Conservation (phyloP, 805 yeast genomes). For the Huiozyma sinensis region DNA sequence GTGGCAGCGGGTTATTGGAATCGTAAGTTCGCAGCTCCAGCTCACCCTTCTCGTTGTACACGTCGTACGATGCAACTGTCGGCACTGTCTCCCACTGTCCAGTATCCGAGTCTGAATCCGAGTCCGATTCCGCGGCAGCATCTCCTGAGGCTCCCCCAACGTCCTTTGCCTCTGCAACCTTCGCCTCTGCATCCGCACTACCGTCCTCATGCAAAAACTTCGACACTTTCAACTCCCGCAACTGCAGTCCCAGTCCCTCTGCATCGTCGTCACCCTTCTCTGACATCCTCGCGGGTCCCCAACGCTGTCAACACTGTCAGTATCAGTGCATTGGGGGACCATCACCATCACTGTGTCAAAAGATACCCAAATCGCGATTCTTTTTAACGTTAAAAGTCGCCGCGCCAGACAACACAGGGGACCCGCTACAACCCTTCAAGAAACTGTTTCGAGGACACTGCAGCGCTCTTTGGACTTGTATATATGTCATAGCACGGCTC, state of each 20-base stretch:
- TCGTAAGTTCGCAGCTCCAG: constrained; percentile 33
- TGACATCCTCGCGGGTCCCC: too few species aligned
- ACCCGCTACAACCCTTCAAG: too few species aligned
- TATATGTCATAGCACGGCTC: too few species aligned
- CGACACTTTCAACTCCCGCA: constrained; percentile 20
- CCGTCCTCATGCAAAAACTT: constrained; percentile 2
- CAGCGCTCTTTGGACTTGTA: too few species aligned
- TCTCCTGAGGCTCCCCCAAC: background rate
- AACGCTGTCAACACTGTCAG: too few species aligned
- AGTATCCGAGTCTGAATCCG: constrained; percentile 22
- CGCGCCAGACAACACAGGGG: too few species aligned
- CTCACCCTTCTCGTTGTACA: constrained; percentile 74
- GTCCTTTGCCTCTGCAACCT: background rate
- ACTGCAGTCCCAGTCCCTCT: constrained; percentile 19
- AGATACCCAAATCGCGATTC: too few species aligned
- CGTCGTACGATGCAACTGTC: constrained; percentile 62
- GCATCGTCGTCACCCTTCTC: constrained; percentile 4
- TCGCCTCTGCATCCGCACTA: background rate
- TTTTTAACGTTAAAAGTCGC: too few species aligned
- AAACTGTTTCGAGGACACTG: too few species aligned
- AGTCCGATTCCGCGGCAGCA: background rate
- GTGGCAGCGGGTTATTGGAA: background rate
- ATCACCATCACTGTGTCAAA: too few species aligned
- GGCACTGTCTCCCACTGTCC: constrained; percentile 81
- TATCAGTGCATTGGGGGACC: too few species aligned